phyloP scores from a whole-genome alignment of 1,284 basidiomycete genomes.

The Cerioporus squamosus region DNA sequence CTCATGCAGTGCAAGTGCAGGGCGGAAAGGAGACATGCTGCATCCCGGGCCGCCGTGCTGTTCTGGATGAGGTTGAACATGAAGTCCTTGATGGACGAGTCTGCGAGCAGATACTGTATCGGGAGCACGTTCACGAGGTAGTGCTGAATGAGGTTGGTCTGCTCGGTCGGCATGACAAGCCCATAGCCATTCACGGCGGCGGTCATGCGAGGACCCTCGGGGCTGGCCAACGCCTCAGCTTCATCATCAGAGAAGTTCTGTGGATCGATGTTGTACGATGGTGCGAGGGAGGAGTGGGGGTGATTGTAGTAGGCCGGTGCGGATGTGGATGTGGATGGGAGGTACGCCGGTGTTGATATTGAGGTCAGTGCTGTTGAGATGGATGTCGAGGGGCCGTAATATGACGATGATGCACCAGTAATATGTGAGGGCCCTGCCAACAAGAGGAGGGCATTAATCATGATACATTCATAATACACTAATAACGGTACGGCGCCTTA shows the following conservation, averaged over 20 bases:
- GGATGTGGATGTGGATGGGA: slow-evolving; percentile 6
- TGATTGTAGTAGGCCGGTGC: slow-evolving; percentile 21
- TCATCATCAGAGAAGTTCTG: slow-evolving; percentile 29
- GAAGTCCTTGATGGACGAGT: slow-evolving; percentile 42
- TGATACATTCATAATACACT: slow-evolving; percentile 69
- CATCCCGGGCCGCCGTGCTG: slow-evolving; percentile 46
- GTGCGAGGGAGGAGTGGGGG: slow-evolving; percentile 25
- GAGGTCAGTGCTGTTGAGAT: slow-evolving; percentile 21
- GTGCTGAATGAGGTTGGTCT: slow-evolving; percentile 44
- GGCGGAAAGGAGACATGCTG: slow-evolving; percentile 60
- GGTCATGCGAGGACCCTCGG: slow-evolving; percentile 15
- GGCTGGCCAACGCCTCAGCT: slow-evolving; percentile 17
- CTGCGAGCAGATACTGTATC: slow-evolving; percentile 71
- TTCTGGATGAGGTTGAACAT: slow-evolving; percentile 54
- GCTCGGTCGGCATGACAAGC: slow-evolving; percentile 32
- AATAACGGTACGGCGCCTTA: slow-evolving; percentile 76
- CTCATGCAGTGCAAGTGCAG: slow-evolving; percentile 47
- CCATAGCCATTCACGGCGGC: slow-evolving; percentile 29
- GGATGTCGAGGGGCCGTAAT: slow-evolving; percentile 18
- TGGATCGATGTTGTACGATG: slow-evolving; percentile 29
- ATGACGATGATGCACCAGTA: slow-evolving; percentile 27
- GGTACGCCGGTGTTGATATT: slow-evolving; percentile 16
- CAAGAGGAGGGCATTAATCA: slow-evolving; percentile 67
- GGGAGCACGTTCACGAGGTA: slow-evolving; percentile 57
- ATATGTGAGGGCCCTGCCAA: slow-evolving; percentile 51